These are phyloP conservation scores for Erodium chrysanthum DNA, from an alignment of 441 rosid species.

Conservation along the genomic window DNA sequence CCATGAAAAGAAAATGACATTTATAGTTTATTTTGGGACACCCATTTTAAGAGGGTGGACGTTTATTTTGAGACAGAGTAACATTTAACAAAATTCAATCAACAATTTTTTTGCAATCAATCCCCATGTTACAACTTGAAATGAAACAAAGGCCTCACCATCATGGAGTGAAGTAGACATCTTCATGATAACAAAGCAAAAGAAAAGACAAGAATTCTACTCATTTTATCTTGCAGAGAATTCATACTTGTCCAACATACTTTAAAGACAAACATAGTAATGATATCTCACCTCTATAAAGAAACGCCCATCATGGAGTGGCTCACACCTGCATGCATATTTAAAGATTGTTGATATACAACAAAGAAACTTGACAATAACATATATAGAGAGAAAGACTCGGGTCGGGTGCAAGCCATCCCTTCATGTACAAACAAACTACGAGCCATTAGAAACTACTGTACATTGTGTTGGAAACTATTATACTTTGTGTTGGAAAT, in stretches of 20 bases:
- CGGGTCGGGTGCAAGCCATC: no score
- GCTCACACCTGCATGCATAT: constrained; percentile 58
- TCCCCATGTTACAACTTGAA: background rate
- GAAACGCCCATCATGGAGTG: constrained; percentile 88
- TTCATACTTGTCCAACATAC: background rate
- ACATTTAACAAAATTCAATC: background rate
- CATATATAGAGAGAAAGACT: no score
- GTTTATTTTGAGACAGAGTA: background rate
- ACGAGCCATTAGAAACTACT: no score
- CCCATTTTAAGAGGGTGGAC: background rate
- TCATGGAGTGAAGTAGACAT: background rate
- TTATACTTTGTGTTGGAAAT: no score
- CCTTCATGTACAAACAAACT: no score
- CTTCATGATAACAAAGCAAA: background rate
- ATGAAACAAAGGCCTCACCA: background rate
- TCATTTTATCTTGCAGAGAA: background rate
- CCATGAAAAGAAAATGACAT: background rate
- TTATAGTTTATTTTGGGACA: constrained; percentile 1
- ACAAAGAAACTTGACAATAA: background rate
- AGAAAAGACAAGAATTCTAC: background rate
- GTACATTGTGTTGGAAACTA: no score
- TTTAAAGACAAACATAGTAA: constrained; percentile 10
- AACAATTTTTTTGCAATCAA: background rate
- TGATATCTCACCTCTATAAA: constrained; percentile 57
- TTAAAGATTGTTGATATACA: constrained; percentile 8